Evolutionary conservation across 768 basidiomycete genomes (phyloP).

Genomic region (Suillus brevipes): DNA sequence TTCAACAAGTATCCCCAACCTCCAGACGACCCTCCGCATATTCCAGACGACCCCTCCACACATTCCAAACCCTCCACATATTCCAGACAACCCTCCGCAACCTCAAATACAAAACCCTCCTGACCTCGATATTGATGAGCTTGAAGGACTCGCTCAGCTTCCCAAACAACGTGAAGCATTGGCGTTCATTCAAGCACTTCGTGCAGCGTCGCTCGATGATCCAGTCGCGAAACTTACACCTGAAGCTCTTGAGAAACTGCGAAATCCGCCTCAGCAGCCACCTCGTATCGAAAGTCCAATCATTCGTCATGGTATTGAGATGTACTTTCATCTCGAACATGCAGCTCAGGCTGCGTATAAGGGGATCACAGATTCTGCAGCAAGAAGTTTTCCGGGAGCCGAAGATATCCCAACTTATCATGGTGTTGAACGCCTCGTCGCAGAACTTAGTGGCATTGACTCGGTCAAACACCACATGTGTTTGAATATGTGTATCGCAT

Average conservation of each 20-base stretch:
- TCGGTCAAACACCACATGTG: conserved; percentile 27
- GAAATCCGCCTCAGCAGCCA: conserved; percentile 24
- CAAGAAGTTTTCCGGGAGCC: neutral
- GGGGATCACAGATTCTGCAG: neutral
- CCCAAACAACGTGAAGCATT: neutral
- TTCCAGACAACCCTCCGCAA: neutral
- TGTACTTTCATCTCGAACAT: conserved; percentile 9
- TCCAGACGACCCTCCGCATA: no score
- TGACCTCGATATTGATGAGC: no score
- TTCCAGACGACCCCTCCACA: no score
- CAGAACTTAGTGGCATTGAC: conserved; percentile 12
- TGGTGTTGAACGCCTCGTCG: neutral
- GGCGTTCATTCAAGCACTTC: conserved; percentile 13
- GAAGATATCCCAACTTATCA: neutral
- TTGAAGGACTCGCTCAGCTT: neutral
- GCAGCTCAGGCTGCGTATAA: neutral
- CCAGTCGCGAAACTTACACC: conserved; percentile 17
- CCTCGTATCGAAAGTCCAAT: conserved; percentile 20
- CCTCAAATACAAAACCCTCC: neutral
- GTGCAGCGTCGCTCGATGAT: conserved; percentile 13
- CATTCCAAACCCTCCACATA: no score
- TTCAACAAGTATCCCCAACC: no score
- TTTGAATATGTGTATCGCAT: conserved; percentile 25
- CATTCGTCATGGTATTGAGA: conserved; percentile 3
- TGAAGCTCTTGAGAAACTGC: conserved; percentile 22